Evolutionary conservation across 257 asterid genomes (phyloP), one percentile per base, ranked within the genome.

Genomic region (Eustoma russellianum): DNA sequence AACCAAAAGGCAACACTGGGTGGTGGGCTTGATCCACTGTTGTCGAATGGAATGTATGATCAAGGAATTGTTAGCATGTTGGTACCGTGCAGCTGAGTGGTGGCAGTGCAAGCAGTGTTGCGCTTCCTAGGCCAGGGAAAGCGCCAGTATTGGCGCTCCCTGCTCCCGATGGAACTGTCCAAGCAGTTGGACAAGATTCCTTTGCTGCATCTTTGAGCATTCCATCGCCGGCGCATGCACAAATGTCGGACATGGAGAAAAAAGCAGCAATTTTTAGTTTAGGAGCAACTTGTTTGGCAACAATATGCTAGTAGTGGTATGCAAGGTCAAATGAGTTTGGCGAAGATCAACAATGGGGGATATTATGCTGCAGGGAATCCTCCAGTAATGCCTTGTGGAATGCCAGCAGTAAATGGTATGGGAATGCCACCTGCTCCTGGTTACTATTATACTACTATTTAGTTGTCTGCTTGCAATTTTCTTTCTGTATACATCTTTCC

Each of bases 221-320:
- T 33, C 85, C 96, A 0, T 94, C 94, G 0, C 96, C 96, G 15
- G 60, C 96, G 0, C 81, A 81, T 18, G 96, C 83, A 57, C 94
- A 86, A 71, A 86, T 86, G 87, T 74, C 94, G 0, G 94, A 83
- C 52, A 77, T 87, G 88, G 89, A 87, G 67, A n/a, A 81, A 83
- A 75, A 87, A 87, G 72, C 92, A 87, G 66, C 85, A 81, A 13
- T 43, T 83, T 41, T 59, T 87, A 13, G 70, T 70, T 64, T 94
- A 87, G 66, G 96, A 87, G 53, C 96, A 87, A 71, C 51, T 76
- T 60, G 82, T 79, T 18, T 87, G 96, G 96, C 84, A 87, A 48
- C 89, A 83, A 69, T 87, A 87, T 46, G 62, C 89, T 5, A 66
- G 75, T 59, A 77, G 72, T 3, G 96, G 96, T 17, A 83, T 83